Conservation (phyloP, 2,329 filamentous ascomycete species). For the Pseudocercospora pini-densiflorae region DNA sequence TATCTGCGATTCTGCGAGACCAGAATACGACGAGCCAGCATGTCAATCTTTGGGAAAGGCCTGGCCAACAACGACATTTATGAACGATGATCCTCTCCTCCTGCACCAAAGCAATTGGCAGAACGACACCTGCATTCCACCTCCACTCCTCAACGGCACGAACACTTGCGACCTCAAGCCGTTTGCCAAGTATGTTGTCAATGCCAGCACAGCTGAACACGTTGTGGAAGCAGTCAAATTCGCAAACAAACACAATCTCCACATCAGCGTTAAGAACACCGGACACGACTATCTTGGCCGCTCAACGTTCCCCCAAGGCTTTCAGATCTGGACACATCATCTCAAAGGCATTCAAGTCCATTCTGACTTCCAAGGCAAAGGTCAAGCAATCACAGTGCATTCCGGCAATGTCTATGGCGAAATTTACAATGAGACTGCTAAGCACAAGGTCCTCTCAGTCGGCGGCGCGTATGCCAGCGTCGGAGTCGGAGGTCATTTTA, state of each 20-base stretch:
- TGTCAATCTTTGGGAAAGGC: not conserved
- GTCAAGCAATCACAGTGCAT: conserved; percentile 36
- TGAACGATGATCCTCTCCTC: conserved; percentile 2
- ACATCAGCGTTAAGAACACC: conserved; percentile 52
- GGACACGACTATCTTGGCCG: conserved; percentile 38
- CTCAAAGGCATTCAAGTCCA: conserved; percentile 38
- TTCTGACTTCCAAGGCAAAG: conserved; percentile 34
- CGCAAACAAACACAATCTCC: conserved; percentile 49
- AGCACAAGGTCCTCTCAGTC: conserved; percentile 33
- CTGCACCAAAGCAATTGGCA: conserved; percentile 4
- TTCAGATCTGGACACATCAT: conserved; percentile 21
- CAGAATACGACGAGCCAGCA: not conserved
- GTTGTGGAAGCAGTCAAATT: conserved; percentile 8
- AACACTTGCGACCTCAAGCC: not conserved
- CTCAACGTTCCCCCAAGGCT: not conserved
- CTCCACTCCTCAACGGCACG: not conserved
- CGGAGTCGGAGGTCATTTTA: conserved; percentile 6
- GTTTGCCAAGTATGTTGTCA: conserved; percentile 11
- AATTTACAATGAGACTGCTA: conserved; percentile 36
- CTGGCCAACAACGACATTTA: not conserved
- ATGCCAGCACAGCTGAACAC: conserved; percentile 10
- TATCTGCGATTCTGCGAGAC: not conserved
- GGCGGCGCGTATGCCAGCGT: conserved; percentile 14
- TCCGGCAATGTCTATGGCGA: conserved; percentile 41
- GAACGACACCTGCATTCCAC: conserved; percentile 3